Evolutionary conservation across 2,329 filamentous ascomycete species (phyloP).

Genomic region (Xylaria arbuscula): DNA sequence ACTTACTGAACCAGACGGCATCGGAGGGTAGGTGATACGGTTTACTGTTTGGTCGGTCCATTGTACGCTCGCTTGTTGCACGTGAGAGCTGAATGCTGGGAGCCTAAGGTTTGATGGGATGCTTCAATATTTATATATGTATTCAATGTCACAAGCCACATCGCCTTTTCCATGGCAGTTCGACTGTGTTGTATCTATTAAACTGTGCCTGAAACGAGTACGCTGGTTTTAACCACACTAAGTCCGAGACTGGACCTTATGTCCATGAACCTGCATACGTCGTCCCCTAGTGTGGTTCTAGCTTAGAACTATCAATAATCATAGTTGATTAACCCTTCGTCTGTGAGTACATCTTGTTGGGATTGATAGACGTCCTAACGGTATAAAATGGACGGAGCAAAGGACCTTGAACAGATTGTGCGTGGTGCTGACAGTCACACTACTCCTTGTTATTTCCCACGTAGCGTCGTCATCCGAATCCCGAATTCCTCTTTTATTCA

Average conservation of each 20-base stretch:
- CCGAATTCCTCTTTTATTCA: not conserved
- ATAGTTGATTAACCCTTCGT: no score
- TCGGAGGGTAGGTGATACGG: constrained; percentile 44
- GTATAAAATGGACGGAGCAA: no score
- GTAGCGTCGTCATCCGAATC: no score
- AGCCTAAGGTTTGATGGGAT: not conserved
- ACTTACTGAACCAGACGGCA: constrained; percentile 48
- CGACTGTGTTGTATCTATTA: not conserved
- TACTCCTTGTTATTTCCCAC: not conserved
- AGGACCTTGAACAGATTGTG: not conserved
- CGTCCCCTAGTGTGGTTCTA: not conserved
- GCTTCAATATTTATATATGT: not conserved
- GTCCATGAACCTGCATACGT: constrained; percentile 2
- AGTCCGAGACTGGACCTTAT: constrained; percentile 1
- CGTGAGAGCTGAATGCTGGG: not conserved
- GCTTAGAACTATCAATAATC: not conserved
- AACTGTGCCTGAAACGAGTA: not conserved
- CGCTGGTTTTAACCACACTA: not conserved
- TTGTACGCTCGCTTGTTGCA: constrained; percentile 1
- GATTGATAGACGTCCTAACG: no score
- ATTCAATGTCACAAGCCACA: not conserved
- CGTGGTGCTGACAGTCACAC: not conserved
- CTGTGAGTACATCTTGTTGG: no score
- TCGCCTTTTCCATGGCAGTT: not conserved
- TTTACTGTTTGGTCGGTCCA: constrained; percentile 37